Conservation (phyloP, 1,284 basidiomycete genomes). For the Agaricales sp. region DNA sequence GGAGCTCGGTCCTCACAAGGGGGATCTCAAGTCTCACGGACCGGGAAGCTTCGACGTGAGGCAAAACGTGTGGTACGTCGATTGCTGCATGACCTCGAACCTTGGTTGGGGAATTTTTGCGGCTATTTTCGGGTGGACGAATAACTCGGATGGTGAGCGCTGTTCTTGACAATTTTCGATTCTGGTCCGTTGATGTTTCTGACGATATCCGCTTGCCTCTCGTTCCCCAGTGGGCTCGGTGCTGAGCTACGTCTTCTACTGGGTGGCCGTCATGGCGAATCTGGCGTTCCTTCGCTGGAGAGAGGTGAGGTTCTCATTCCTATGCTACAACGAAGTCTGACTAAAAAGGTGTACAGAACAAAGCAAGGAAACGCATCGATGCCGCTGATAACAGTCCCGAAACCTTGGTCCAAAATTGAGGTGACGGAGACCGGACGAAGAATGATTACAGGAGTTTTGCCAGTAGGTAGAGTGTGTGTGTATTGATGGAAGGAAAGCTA, state of each 20-base stretch:
- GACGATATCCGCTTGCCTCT: background rate
- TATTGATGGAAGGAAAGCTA: no score
- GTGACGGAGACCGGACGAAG: no score
- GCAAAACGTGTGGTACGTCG: constrained; percentile 80
- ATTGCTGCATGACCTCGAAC: constrained; percentile 65
- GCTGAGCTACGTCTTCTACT: constrained; percentile 71
- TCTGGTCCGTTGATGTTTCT: background rate
- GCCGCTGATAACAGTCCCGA: no score
- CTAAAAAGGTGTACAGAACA: no score
- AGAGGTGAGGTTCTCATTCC: constrained; percentile 27
- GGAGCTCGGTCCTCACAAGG: constrained; percentile 66
- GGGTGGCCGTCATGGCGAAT: constrained; percentile 56
- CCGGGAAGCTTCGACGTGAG: constrained; percentile 75
- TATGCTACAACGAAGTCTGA: no score
- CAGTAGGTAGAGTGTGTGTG: no score
- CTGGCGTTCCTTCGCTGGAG: constrained; percentile 64
- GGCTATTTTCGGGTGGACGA: constrained; percentile 70
- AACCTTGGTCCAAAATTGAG: no score
- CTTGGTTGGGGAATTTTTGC: constrained; percentile 68
- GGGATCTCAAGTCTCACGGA: constrained; percentile 70
- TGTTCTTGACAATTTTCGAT: background rate
- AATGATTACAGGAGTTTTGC: no score
- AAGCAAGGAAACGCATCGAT: no score
- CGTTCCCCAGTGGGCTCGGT: constrained; percentile 47
- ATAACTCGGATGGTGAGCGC: constrained; percentile 46